Base-by-base conservation (phyloP, 805 yeast species). In the Metschnikowia hibisci region DNA sequence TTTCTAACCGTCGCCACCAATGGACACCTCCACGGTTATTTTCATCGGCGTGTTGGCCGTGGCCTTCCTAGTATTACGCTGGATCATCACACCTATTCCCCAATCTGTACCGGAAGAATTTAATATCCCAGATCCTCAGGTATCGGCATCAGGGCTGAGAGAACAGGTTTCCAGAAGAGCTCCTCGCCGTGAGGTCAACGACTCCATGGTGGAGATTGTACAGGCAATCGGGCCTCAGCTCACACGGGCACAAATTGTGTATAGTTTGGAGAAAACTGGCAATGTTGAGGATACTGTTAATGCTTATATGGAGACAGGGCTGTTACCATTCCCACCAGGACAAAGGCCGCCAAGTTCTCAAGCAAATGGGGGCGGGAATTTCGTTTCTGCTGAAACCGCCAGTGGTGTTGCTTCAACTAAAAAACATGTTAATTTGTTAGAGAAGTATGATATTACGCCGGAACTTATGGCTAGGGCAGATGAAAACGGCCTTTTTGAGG, bases 181-280 rank as follows among this genome's bases (percentile, higher is more conserved):
- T 28, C 42, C 44, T 32, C 67, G 74, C 36, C 74, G 86, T 44
- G 66, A 61, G 11, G 81, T 84, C 16, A 80, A 83, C 3, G 70
- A 69, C 4, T 78, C 77, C 44, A 91, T 91, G 98, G 73, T 91
- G 34, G 93, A 84, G 50, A 82, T 86, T 0, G 96, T 91, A 2
- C 85, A 81, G 53, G 80, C 88, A 32, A 71, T 91, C 43, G 96
- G 89, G 0, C 96, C 97, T 4, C 70, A 71, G 15, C 66, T 87
- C 26, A 71, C 85, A 1, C 74, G 65, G 4, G 85, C 77, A 6
- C 95, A 86, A 58, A 87, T 93, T 47, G 71, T 81, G 47, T 71
- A 73, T 48, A 95, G 85, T 59, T 73, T 93, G 48, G 80, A 82
- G 55, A 71, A 78, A 46, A 80, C 93, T 0, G 95, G 95, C 0